phyloP scores from a whole-genome alignment of 768 basidiomycete genomes.

The Russula ochroleuca region DNA sequence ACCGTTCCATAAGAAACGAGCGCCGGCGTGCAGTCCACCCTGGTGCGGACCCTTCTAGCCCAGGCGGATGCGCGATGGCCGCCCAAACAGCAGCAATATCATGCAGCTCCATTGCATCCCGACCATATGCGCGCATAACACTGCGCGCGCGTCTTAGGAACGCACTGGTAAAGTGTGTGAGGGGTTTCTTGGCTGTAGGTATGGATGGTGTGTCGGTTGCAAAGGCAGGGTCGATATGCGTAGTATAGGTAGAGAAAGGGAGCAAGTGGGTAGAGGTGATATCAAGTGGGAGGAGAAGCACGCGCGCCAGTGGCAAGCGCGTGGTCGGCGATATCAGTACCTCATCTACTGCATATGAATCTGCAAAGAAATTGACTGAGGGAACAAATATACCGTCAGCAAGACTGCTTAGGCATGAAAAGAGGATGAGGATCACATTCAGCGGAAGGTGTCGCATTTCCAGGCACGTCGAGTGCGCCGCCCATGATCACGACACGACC shows the following conservation, averaged over 20 bases:
- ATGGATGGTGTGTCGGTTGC: conserved; percentile 49
- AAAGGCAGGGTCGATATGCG: conserved; percentile 59
- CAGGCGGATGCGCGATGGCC: conserved; percentile 65
- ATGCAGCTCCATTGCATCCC: conserved; percentile 86
- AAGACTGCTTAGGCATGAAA: background rate
- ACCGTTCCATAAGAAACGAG: conserved; percentile 26
- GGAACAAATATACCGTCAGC: background rate
- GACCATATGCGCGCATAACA: conserved; percentile 74
- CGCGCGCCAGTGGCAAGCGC: conserved; percentile 59
- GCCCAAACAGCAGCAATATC: conserved; percentile 90
- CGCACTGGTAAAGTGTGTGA: conserved; percentile 74
- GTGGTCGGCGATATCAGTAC: conserved; percentile 46
- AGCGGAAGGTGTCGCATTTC: conserved; percentile 75
- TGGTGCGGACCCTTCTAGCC: conserved; percentile 31
- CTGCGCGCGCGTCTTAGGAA: conserved; percentile 71
- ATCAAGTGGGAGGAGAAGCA: conserved; percentile 73
- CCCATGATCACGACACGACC: conserved; percentile 88
- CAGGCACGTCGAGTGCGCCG: conserved; percentile 88
- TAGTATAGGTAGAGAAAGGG: conserved; percentile 60
- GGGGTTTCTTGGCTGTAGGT: conserved; percentile 46
- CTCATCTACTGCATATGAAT: conserved; percentile 77
- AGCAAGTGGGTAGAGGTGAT: conserved; percentile 78
- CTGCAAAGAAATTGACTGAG: conserved; percentile 76
- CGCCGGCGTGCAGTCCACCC: conserved; percentile 51
- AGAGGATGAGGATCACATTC: conserved; percentile 58